phyloP scores from a whole-genome alignment of 805 yeast species.

The Candida sanyiensis region DNA sequence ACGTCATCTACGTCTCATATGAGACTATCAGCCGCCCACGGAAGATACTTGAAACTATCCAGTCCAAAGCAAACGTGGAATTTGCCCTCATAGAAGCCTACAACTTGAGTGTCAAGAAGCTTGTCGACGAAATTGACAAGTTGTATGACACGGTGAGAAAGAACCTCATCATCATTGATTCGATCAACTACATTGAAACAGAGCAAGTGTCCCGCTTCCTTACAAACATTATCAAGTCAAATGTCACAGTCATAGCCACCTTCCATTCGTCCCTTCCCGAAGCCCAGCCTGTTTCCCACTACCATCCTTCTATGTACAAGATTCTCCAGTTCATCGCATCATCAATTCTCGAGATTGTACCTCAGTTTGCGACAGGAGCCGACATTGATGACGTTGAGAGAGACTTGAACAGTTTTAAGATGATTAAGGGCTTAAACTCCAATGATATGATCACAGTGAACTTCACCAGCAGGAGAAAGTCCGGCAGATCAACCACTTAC shows the following conservation, averaged over 20 bases:
- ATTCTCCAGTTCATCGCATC: constrained; percentile 70
- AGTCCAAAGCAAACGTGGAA: constrained; percentile 25
- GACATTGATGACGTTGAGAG: constrained; percentile 47
- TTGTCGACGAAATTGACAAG: constrained; percentile 22
- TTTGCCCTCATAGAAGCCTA: constrained; percentile 42
- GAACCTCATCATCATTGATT: constrained; percentile 55
- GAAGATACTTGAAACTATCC: constrained; percentile 22
- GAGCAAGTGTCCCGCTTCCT: constrained; percentile 45
- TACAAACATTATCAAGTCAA: constrained; percentile 43
- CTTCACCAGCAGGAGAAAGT: constrained; percentile 68
- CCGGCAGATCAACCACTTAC: constrained; percentile 70
- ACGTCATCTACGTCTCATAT: constrained; percentile 55
- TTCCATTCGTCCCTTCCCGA: constrained; percentile 42
- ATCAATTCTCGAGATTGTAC: constrained; percentile 57
- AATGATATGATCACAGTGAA: constrained; percentile 36
- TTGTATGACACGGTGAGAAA: constrained; percentile 22
- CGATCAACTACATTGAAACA: constrained; percentile 53
- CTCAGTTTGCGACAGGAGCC: constrained; percentile 27
- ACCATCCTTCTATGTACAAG: constrained; percentile 49
- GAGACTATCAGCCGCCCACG: constrained; percentile 55
- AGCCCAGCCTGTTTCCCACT: constrained; percentile 8
- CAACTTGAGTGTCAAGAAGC: constrained; percentile 18
- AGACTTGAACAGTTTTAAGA: constrained; percentile 33
- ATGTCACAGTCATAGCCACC: constrained; percentile 40
- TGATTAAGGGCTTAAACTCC: constrained; percentile 51